These are phyloP conservation scores for Brachypodium distachyon DNA, from an alignment of 202 grass and related monocot species.

Conservation along the genomic window DNA sequence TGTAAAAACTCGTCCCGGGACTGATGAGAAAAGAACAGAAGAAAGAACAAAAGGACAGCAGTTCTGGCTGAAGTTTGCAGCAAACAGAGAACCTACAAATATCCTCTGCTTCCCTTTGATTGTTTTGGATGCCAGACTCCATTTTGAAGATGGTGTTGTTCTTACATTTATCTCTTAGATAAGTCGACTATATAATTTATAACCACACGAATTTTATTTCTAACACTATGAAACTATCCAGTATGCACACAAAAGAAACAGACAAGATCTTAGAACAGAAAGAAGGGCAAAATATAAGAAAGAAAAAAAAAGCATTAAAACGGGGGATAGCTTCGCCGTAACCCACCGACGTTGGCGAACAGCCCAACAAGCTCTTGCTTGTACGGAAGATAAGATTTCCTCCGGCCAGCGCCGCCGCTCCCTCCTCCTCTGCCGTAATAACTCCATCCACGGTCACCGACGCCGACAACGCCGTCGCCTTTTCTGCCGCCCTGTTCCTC, in stretches of 20 bases:
- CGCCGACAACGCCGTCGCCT: background rate
- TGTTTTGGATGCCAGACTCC: background rate
- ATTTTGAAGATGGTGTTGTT: background rate
- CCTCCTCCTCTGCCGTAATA: slow-evolving; percentile 27
- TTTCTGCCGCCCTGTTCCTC: background rate
- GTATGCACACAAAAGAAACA: background rate
- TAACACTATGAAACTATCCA: background rate
- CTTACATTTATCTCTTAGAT: background rate
- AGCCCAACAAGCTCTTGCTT: slow-evolving; percentile 57
- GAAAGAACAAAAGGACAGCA: background rate
- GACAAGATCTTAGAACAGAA: background rate
- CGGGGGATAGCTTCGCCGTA: slow-evolving; percentile 46
- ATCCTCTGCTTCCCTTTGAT: background rate
- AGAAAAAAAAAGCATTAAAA: slow-evolving; percentile 1
- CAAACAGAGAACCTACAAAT: background rate
- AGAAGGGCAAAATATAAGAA: background rate
- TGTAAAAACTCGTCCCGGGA: background rate
- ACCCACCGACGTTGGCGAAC: slow-evolving; percentile 57
- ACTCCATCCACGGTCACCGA: background rate
- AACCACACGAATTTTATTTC: background rate
- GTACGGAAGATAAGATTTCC: slow-evolving; percentile 58
- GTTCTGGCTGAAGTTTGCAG: background rate
- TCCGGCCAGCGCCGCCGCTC: background rate
- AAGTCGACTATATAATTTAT: background rate
- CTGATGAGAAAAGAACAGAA: background rate